Evolutionary conservation across 2,329 filamentous ascomycete species (phyloP).

Genomic region (Simplicillium aogashimaense): DNA sequence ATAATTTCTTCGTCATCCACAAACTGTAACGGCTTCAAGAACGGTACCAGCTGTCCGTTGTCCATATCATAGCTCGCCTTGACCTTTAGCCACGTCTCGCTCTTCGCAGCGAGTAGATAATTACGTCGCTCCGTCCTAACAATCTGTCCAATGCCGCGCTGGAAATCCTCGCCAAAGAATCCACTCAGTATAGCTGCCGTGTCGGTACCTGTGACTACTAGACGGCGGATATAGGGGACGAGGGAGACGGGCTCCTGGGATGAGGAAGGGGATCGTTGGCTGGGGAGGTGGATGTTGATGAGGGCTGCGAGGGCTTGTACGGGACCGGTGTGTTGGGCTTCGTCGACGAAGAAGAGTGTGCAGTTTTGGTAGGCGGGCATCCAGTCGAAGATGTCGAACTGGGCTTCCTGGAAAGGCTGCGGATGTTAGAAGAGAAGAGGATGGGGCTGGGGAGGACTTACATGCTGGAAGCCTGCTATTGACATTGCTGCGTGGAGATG

Average conservation of each 20-base stretch:
- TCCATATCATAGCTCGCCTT: conserved; percentile 87
- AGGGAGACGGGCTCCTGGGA: conserved; percentile 48
- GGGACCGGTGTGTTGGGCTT: conserved; percentile 71
- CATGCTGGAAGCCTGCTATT: too few species aligned
- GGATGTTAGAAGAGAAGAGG: too few species aligned
- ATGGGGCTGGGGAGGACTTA: too few species aligned
- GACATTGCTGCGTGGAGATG: too few species aligned
- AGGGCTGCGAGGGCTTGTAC: conserved; percentile 86
- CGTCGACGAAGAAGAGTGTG: conserved; percentile 82
- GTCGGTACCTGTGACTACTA: conserved; percentile 89
- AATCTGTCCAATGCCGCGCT: conserved; percentile 65
- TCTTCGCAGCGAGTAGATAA: conserved; percentile 92
- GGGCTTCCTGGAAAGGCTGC: conserved; percentile 36
- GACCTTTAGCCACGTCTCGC: conserved; percentile 77
- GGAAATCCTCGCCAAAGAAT: conserved; percentile 95
- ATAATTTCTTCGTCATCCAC: conserved; percentile 73
- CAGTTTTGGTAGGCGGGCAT: conserved; percentile 86
- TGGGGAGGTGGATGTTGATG: conserved; percentile 85
- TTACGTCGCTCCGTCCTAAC: conserved; percentile 88
- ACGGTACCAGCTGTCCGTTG: conserved; percentile 75
- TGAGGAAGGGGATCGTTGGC: conserved; percentile 47
- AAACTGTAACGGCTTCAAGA: conserved; percentile 71
- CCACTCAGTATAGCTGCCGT: conserved; percentile 78
- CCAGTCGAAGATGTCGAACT: conserved; percentile 85
- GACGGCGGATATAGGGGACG: conserved; percentile 79